phyloP scores from a whole-genome alignment of 2,329 filamentous ascomycete genomes.

The Zasmidium citrigriseum region DNA sequence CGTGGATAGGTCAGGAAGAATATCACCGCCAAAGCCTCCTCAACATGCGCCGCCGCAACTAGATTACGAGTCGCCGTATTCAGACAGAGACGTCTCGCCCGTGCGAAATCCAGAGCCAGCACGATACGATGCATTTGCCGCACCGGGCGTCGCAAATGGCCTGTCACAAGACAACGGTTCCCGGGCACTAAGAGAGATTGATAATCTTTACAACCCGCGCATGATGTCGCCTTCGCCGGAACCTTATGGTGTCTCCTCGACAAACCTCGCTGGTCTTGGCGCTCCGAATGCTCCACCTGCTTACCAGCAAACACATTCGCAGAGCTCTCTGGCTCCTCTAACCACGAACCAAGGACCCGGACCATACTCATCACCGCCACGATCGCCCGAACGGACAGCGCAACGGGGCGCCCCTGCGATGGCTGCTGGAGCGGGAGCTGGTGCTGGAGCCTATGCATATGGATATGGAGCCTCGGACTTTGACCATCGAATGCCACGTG shows the following conservation, averaged over 20 bases:
- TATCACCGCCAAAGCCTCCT: conserved; percentile 11
- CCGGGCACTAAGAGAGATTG: conserved; percentile 29
- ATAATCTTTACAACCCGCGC: conserved; percentile 28
- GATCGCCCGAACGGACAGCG: conserved; percentile 17
- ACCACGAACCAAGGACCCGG: conserved; percentile 16
- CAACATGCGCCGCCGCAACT: conserved; percentile 3
- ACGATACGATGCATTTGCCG: background rate
- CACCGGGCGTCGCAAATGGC: background rate
- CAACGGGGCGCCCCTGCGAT: conserved; percentile 9
- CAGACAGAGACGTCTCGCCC: conserved; percentile 3
- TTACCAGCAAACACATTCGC: conserved; percentile 22
- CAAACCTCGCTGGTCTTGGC: conserved; percentile 2
- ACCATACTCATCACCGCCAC: conserved; percentile 15
- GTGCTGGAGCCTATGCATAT: conserved; percentile 25
- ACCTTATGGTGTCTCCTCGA: conserved; percentile 13
- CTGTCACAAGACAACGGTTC: conserved; percentile 28
- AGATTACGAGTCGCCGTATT: conserved; percentile 8
- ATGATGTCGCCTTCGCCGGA: conserved; percentile 23
- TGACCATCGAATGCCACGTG: conserved; percentile 17
- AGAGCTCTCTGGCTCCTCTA: conserved; percentile 29
- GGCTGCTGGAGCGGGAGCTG: conserved; percentile 43
- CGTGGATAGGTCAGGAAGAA: conserved; percentile 9
- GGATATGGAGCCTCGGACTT: conserved; percentile 35
- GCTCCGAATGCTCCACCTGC: background rate
- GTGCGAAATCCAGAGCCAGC: background rate